phyloP scores from a whole-genome alignment of 164 flowering plant genomes.

The Echeveria elegans region DNA sequence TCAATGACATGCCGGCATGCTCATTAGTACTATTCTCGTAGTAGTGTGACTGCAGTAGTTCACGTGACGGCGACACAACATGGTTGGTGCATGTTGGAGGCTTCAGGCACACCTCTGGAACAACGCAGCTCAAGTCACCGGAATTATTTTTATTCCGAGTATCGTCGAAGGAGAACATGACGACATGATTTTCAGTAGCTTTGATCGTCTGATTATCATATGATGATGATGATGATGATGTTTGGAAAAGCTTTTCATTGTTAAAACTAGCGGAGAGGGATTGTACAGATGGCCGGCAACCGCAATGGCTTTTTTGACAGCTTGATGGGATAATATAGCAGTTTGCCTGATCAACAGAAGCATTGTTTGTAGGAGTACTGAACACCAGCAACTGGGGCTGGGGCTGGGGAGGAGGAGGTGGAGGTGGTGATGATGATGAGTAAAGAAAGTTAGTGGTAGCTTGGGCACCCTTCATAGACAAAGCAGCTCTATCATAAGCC shows the following conservation, averaged over 20 bases:
- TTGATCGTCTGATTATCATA: too few species aligned
- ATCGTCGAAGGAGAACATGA: background rate
- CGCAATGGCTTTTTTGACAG: background rate
- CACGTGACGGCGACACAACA: too few species aligned
- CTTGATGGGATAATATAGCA: background rate
- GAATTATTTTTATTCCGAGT: background rate
- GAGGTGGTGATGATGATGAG: background rate
- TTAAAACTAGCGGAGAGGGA: background rate
- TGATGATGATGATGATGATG: too few species aligned
- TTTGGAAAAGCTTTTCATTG: background rate
- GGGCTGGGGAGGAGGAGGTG: background rate
- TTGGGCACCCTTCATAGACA: background rate
- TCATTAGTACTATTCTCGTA: too few species aligned
- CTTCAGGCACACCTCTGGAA: background rate
- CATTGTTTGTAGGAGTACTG: background rate
- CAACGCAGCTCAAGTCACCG: slow-evolving; percentile 10
- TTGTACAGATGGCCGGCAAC: background rate
- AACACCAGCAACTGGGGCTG: background rate
- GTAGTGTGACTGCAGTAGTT: too few species aligned
- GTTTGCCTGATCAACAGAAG: background rate
- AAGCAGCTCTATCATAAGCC: slow-evolving; percentile 8
- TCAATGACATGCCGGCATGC: too few species aligned
- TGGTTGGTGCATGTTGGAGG: slow-evolving; percentile 19
- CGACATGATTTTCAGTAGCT: background rate
- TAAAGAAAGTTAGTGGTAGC: slow-evolving; percentile 5